Percentiles rank a stretch among this genome's conserved stretches.
These are phyloP conservation scores for Rhododendron griersonianum DNA, from an alignment of 148 eudicot genomes.

Conservation along the genomic window DNA sequence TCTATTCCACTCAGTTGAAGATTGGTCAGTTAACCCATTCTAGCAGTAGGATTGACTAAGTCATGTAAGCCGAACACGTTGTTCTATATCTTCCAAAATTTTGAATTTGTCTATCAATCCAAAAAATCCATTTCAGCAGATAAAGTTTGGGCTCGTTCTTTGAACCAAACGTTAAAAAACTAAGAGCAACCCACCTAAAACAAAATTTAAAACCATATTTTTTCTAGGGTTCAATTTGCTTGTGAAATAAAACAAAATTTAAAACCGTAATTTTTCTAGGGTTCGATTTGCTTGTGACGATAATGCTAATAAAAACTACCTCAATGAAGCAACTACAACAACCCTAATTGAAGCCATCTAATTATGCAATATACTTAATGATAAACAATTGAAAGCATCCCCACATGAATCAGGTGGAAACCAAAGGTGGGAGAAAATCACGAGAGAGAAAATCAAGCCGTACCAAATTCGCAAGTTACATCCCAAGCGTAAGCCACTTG, in stretches of 20 bases:
- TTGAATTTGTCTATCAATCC: not conserved
- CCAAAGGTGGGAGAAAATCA: not conserved
- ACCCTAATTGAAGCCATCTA: not conserved
- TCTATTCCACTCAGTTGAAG: not conserved
- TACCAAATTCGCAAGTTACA: not conserved
- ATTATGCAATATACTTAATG: not conserved
- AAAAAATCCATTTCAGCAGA: not conserved
- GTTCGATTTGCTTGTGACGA: not conserved
- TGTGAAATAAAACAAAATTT: not conserved
- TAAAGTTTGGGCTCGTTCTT: not conserved
- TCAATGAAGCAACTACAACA: not conserved
- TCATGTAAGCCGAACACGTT: not conserved
- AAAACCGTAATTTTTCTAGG: not conserved
- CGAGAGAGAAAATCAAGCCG: not conserved
- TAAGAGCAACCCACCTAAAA: not conserved
- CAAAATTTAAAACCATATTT: not conserved
- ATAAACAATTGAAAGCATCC: not conserved
- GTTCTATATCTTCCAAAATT: not conserved
- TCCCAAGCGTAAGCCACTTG: not conserved
- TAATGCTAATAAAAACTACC: not conserved
- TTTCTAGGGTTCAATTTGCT: not conserved
- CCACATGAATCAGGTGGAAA: not conserved
- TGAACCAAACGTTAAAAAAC: not conserved
- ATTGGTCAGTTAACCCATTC: not conserved
- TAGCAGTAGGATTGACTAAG: not conserved